Evolutionary conservation across 192 early-diverging fungal genomes (phyloP).

Genomic region (Linnemannia hyalina): DNA sequence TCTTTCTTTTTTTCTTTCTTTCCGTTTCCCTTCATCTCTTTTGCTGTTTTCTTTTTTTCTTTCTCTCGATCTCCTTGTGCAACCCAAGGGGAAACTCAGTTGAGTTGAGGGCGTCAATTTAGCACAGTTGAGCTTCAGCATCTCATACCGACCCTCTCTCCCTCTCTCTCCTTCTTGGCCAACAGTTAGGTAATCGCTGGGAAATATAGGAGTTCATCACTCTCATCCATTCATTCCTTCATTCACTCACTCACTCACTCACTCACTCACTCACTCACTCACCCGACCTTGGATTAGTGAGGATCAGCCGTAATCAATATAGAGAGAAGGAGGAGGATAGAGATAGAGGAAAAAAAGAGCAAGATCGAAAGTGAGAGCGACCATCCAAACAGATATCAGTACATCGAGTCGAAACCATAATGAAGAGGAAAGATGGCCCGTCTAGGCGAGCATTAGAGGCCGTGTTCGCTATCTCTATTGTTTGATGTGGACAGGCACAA

Average conservation of each 20-base stretch:
- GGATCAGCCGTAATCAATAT: background rate
- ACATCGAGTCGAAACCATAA: background rate
- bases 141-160: background rate
- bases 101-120: background rate
- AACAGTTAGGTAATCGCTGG: slow-evolving; percentile 5
- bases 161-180: background rate
- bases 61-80: background rate
- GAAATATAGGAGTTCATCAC: background rate
- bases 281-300: background rate
- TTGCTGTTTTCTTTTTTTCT: background rate
- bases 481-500: background rate
- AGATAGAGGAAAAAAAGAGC: background rate
- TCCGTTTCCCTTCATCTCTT: background rate
- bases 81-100: background rate
- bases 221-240: background rate
- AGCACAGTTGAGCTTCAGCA: background rate
- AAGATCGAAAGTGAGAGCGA: slow-evolving; percentile 7
- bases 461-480: background rate
- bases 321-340: background rate
- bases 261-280: background rate
- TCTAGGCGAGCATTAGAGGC: background rate
- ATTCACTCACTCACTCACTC: background rate
- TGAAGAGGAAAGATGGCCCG: background rate
- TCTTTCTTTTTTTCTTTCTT: background rate
- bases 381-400: background rate